Conservation (phyloP, 2,329 filamentous ascomycete genomes). For the Bertia moriformis region DNA sequence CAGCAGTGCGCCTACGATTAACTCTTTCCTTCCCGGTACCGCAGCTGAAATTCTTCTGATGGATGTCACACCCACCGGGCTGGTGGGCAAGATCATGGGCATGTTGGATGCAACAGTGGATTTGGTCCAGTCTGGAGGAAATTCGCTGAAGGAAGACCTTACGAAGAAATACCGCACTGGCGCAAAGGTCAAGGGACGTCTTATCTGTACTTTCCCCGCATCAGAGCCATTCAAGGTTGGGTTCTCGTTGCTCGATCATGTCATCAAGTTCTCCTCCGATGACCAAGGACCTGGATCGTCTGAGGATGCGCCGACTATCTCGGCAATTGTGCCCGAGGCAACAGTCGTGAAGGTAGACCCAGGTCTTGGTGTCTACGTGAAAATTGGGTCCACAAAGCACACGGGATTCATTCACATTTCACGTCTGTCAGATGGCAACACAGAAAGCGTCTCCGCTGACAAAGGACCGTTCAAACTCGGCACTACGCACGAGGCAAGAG, state of each 20-base stretch:
- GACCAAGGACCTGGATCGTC: constrained; percentile 28
- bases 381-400: constrained; percentile 35
- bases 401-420: constrained; percentile 92
- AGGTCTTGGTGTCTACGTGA: constrained; percentile 55
- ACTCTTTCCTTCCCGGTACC: constrained; percentile 83
- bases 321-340: constrained; percentile 62
- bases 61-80: constrained; percentile 58
- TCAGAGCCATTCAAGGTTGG: constrained; percentile 71
- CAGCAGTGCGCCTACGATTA: constrained; percentile 69
- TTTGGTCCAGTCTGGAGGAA: constrained; percentile 71
- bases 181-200: constrained; percentile 68
- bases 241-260: constrained; percentile 75
- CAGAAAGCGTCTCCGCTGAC: constrained; percentile 66
- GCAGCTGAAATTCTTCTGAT: constrained; percentile 72
- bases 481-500: constrained; percentile 64
- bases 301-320: constrained; percentile 48
- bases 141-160: constrained; percentile 49
- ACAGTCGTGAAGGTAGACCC: constrained; percentile 68
- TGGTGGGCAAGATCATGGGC: constrained; percentile 83
- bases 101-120: constrained; percentile 84
- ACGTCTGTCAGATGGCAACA: constrained; percentile 73
- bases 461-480: constrained; percentile 67
- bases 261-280: constrained; percentile 33
- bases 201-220: constrained; percentile 75
- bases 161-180: constrained; percentile 70